Evolutionary conservation across 1,139 yeast genomes (phyloP).

Genomic region (Pichia sp.): DNA sequence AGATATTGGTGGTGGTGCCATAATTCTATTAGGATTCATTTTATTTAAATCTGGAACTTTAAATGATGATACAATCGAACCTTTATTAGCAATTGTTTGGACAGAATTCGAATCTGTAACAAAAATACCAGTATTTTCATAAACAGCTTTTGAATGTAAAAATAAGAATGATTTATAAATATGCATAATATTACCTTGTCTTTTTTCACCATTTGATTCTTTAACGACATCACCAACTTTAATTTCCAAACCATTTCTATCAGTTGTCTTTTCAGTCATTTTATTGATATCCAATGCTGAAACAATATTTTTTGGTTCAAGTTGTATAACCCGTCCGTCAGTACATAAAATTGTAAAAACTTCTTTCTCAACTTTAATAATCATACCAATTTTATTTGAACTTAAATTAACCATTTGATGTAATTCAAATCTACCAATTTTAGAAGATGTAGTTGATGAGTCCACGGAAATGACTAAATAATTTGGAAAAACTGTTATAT

Average conservation of each 20-base stretch:
- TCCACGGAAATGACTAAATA: slow-evolving; percentile 77
- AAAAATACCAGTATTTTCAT: slow-evolving; percentile 89
- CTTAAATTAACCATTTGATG: slow-evolving; percentile 88
- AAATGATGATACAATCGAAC: slow-evolving; percentile 46
- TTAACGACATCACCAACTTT: slow-evolving; percentile 88
- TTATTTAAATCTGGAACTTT: slow-evolving; percentile 45
- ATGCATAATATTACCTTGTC: slow-evolving; percentile 85
- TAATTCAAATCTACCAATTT: slow-evolving; percentile 70
- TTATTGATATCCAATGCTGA: slow-evolving; percentile 59
- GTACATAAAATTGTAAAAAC: slow-evolving; percentile 75
- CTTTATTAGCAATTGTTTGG: slow-evolving; percentile 79
- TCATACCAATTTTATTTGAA: slow-evolving; percentile 82
- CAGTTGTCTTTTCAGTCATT: slow-evolving; percentile 81
- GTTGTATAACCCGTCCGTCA: slow-evolving; percentile 68
- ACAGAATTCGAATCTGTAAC: slow-evolving; percentile 73
- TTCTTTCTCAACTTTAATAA: slow-evolving; percentile 84
- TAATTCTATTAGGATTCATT: slow-evolving; percentile 77
- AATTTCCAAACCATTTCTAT: slow-evolving; percentile 75
- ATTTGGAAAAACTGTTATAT: slow-evolving; percentile 87
- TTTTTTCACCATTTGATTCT: slow-evolving; percentile 70
- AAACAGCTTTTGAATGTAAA: slow-evolving; percentile 68
- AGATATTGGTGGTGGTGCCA: slow-evolving; percentile 44
- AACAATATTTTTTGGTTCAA: slow-evolving; percentile 75
- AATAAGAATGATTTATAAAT: slow-evolving; percentile 76
- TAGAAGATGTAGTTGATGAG: slow-evolving; percentile 51